These are phyloP conservation scores for Bacidia gigantensis DNA, from an alignment of 495 filamentous ascomycete species.

Conservation along the genomic window DNA sequence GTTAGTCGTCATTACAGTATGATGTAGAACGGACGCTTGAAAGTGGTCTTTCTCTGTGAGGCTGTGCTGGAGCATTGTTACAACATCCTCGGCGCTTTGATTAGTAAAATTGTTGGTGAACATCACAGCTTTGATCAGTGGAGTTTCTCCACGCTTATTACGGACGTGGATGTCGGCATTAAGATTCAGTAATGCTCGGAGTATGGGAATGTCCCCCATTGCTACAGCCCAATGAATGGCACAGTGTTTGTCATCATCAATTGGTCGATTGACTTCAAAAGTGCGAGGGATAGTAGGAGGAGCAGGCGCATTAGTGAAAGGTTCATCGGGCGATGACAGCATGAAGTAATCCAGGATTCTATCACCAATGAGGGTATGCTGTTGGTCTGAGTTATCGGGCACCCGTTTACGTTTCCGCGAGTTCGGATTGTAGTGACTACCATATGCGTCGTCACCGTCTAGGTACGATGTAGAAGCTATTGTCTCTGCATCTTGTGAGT, in stretches of 20 bases:
- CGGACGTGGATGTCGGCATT: slow-evolving; percentile 52
- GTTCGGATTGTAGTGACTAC: slow-evolving; percentile 50
- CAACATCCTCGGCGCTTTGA: slow-evolving; percentile 65
- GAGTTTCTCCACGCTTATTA: slow-evolving; percentile 77
- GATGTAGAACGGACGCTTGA: slow-evolving; percentile 78
- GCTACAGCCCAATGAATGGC: slow-evolving; percentile 92
- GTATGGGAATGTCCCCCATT: slow-evolving; percentile 93
- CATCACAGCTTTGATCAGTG: slow-evolving; percentile 82
- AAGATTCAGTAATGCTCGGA: slow-evolving; percentile 66
- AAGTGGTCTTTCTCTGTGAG: slow-evolving; percentile 61
- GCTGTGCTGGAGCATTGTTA: slow-evolving; percentile 64
- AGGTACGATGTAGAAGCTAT: slow-evolving; percentile 70
- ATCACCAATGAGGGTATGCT: slow-evolving; percentile 81
- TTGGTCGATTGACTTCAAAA: slow-evolving; percentile 74
- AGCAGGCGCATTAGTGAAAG: slow-evolving; percentile 37
- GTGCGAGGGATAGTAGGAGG: slow-evolving; percentile 67
- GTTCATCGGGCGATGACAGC: slow-evolving; percentile 55
- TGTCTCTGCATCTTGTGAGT: slow-evolving; percentile 66
- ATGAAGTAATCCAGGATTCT: slow-evolving; percentile 92
- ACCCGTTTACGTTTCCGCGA: slow-evolving; percentile 68
- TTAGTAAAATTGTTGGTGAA: slow-evolving; percentile 96
- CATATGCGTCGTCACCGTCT: slow-evolving; percentile 62
- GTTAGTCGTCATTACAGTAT: slow-evolving; percentile 71
- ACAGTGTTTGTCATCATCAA: slow-evolving; percentile 79
- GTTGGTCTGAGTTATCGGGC: slow-evolving; percentile 52